Evolutionary conservation across 441 rosid species (phyloP).

Genomic region (Populus trichocarpa): DNA sequence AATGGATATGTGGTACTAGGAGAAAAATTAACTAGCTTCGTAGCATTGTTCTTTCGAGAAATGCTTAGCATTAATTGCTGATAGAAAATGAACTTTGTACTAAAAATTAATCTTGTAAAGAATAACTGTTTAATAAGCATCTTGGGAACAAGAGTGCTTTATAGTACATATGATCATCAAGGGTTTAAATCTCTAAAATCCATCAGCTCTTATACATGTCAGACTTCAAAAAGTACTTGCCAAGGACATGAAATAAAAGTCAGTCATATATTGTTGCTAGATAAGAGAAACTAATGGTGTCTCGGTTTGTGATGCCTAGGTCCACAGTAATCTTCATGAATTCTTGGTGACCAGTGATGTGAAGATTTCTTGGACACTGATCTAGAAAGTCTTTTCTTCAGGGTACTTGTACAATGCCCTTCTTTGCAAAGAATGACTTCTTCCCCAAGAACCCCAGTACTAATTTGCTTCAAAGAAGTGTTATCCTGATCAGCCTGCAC

Average conservation of each 20-base stretch:
- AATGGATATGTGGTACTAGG: background rate
- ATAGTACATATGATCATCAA: conserved; percentile 18
- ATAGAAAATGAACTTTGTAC: no score
- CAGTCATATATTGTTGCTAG: background rate
- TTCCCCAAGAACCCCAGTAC: conserved; percentile 13
- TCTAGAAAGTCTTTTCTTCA: conserved; percentile 26
- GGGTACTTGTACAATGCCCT: conserved; percentile 26
- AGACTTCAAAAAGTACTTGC: background rate
- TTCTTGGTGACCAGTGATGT: conserved; percentile 38
- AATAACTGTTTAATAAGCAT: background rate
- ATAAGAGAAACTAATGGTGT: conserved; percentile 41
- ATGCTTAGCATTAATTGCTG: background rate
- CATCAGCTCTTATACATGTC: background rate
- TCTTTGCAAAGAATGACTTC: conserved; percentile 26
- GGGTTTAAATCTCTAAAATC: conserved; percentile 15
- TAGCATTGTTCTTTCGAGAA: background rate
- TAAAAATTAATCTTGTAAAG: background rate
- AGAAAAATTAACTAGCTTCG: background rate
- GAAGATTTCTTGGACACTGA: conserved; percentile 30
- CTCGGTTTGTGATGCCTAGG: conserved; percentile 55
- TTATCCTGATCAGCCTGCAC: conserved; percentile 14
- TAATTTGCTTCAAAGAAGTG: conserved; percentile 10
- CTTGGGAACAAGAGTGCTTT: background rate
- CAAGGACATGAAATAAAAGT: background rate
- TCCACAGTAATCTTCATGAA: conserved; percentile 66